These are phyloP conservation scores for Liriodendron chinense DNA, from an alignment of 164 flowering plant genomes.

Conservation along the genomic window DNA sequence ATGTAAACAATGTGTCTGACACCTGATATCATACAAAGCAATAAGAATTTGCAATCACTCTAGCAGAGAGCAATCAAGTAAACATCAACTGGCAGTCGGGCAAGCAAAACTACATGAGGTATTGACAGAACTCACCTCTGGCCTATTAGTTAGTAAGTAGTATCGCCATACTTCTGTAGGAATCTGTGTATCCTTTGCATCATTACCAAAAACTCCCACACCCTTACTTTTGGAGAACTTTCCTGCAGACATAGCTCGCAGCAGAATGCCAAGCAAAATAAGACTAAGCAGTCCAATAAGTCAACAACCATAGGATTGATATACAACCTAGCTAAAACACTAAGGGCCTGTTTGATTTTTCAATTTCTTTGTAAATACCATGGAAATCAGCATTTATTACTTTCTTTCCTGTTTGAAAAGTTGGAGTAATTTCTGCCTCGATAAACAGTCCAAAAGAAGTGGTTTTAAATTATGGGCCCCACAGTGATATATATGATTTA, in stretches of 20 bases:
- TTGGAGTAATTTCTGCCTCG: no score
- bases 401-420: no score
- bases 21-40: constrained; percentile 36
- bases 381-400: no score
- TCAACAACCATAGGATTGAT: neutral
- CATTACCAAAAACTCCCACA: constrained; percentile 86
- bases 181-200: constrained; percentile 75
- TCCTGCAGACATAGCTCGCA: constrained; percentile 32
- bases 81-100: no score
- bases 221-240: constrained; percentile 74
- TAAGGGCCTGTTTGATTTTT: no score
- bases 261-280: neutral
- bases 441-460: no score
- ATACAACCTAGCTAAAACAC: neutral
- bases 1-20: constrained; percentile 83
- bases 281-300: neutral
- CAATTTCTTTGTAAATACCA: no score
- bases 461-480: no score
- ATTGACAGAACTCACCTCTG: constrained; percentile 49
- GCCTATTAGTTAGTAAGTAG: constrained; percentile 77
- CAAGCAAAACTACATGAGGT: neutral
- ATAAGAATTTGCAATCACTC: constrained; percentile 2
- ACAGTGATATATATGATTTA: no score
- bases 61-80: neutral
- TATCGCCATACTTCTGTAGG: constrained; percentile 95